Evolutionary conservation across 2,329 filamentous ascomycete species (phyloP), one percentile per base, ranked within the genome.

Genomic region (Paraphoma chrysanthemicola): DNA sequence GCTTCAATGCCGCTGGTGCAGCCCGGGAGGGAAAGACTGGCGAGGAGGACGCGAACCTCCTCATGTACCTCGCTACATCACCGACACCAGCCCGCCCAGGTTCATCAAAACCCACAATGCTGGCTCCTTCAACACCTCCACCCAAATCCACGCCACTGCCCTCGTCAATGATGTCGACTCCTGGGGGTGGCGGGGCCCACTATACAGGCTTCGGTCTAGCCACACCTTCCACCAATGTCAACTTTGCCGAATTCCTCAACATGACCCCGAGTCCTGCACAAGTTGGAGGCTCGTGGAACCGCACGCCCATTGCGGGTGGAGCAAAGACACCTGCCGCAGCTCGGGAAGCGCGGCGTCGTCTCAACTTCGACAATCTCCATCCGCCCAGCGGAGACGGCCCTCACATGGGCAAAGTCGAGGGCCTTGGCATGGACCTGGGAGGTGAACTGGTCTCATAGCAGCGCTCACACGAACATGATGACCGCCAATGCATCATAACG

Each of bases 241-340:
- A 98, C 80, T 96, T 98, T 79, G 88, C 93, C 50, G 95, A 99
- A 74, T 99, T 97, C 78, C 90, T 98, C 73, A 97, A 98, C 78
- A 94, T 98, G 75, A 97, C 95, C 6, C 95, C 95, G 0, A 97
- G 92, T 71, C 95, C 95, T 17, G 95, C 92, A 28, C 95, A 97
- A 79, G 62, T 69, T 29, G 60, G 62, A 30, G 92, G 88, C 66
- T 85, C 88, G 9, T 97, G 93, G 91, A 80, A 79, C 31, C 81
- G 85, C 31, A 88, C 86, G 33, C 86, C 86, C 16, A 80, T 79
- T 14, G 79, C 80, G 7, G 73, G 74, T 10, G 51, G 51, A 6
- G 28, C 51, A 16, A 92, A 90, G 75, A 96, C 93, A 0, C 93
- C 92, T 10, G 78, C 87, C 10, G 83, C 86, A 29, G 81, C 81